phyloP scores from a whole-genome alignment of 2,329 filamentous ascomycete genomes.

The Paraphoma chrysanthemicola region DNA sequence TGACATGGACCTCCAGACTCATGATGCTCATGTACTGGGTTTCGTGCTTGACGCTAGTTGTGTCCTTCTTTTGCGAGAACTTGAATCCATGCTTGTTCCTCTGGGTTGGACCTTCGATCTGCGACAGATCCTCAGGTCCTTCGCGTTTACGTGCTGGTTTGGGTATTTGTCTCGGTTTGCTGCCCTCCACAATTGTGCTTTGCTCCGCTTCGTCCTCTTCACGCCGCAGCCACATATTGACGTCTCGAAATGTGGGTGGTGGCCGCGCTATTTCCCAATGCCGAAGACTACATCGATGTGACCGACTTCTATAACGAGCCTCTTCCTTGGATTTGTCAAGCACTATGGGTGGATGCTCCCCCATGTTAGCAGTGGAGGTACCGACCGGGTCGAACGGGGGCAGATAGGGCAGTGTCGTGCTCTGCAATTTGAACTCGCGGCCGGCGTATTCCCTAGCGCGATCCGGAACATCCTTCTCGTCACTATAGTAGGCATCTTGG shows the following conservation, averaged over 20 bases:
- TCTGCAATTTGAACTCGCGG: slow-evolving; percentile 79
- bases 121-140: slow-evolving; percentile 64
- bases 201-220: slow-evolving; percentile 31
- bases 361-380: slow-evolving; percentile 62
- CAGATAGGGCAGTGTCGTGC: slow-evolving; percentile 78
- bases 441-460: slow-evolving; percentile 84
- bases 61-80: slow-evolving; percentile 78
- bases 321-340: slow-evolving; percentile 62
- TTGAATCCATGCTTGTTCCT: slow-evolving; percentile 83
- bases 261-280: slow-evolving; percentile 78
- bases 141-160: slow-evolving; percentile 25
- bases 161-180: slow-evolving; percentile 9
- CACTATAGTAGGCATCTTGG: slow-evolving; percentile 84
- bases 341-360: slow-evolving; percentile 56
- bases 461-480: slow-evolving; percentile 81
- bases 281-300: slow-evolving; percentile 66
- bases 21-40: slow-evolving; percentile 95
- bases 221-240: slow-evolving; percentile 69
- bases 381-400: slow-evolving; percentile 76
- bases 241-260: slow-evolving; percentile 75
- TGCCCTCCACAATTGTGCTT: neutral
- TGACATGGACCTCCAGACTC: slow-evolving; percentile 92
- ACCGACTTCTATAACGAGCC: slow-evolving; percentile 58
- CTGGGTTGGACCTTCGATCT: slow-evolving; percentile 89
- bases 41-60: slow-evolving; percentile 80